Evolutionary conservation across 176 grass and related monocot genomes (phyloP).

Genomic region (Bothriochloa decipiens): DNA sequence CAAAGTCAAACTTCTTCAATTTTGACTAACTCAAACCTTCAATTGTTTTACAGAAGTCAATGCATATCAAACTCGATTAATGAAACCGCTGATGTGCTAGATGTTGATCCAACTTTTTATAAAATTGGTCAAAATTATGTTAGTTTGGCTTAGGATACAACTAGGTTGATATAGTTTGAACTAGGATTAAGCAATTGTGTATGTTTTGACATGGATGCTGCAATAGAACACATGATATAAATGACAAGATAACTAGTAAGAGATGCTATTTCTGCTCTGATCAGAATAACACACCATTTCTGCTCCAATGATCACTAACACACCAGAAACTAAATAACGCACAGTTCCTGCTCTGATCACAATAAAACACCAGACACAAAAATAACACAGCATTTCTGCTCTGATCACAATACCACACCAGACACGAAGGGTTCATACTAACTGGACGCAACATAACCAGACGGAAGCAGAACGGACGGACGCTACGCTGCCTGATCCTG

Average conservation of each 20-base stretch:
- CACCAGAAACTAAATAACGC: no score
- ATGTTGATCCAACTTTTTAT: no score
- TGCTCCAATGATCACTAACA: constrained; percentile 1
- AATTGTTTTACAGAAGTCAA: no score
- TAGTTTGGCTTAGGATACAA: no score
- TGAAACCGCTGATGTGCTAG: no score
- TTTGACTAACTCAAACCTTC: no score
- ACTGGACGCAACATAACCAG: background rate
- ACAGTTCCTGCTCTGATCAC: background rate
- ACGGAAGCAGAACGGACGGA: background rate
- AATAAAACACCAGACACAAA: background rate
- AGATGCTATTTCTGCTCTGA: background rate
- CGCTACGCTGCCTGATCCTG: no score
- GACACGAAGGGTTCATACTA: background rate
- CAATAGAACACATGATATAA: background rate
- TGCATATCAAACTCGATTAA: no score
- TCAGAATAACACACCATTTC: background rate
- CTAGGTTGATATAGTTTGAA: no score
- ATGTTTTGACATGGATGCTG: background rate
- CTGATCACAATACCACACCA: background rate
- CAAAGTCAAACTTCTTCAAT: no score
- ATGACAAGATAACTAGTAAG: background rate
- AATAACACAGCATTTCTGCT: background rate
- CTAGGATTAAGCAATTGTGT: no score
- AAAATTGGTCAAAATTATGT: no score